A percentile compares a stretch with the other conserved stretches of the same genome.
Evolutionary conservation across 352 stramenopile genomes (phyloP).

Genomic region (Pythium periplocum): DNA sequence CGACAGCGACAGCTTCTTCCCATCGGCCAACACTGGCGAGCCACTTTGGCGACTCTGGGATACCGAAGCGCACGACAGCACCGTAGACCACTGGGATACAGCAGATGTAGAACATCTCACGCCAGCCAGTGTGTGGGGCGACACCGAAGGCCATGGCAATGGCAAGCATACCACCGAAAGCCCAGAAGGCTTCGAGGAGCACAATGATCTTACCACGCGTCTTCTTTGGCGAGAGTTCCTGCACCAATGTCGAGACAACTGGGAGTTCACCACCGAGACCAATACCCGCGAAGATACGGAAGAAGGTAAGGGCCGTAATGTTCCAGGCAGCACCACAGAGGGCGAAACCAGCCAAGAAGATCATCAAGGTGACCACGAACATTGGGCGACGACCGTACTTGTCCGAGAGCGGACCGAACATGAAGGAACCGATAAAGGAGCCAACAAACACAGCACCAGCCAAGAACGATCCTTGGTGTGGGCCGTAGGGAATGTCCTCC

Average conservation of each 20-base stretch:
- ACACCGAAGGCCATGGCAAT: constrained; percentile 44
- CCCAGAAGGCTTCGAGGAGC: constrained; percentile 63
- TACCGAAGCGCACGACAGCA: constrained; percentile 37
- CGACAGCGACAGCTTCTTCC: constrained; percentile 50
- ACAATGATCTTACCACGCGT: constrained; percentile 60
- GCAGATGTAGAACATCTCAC: constrained; percentile 50
- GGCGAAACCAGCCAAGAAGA: constrained; percentile 46
- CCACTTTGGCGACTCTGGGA: constrained; percentile 73
- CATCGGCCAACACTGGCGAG: constrained; percentile 58
- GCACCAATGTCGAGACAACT: constrained; percentile 50
- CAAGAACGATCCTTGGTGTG: constrained; percentile 34
- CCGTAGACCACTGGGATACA: constrained; percentile 48
- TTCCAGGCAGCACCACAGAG: constrained; percentile 46
- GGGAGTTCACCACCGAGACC: constrained; percentile 58
- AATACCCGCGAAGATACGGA: constrained; percentile 59
- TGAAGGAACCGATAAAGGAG: constrained; percentile 56
- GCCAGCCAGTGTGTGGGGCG: constrained; percentile 48
- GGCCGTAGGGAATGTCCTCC: constrained; percentile 37
- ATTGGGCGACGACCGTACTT: constrained; percentile 58
- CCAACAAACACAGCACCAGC: constrained; percentile 52
- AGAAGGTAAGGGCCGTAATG: constrained; percentile 45
- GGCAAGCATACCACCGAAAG: constrained; percentile 51
- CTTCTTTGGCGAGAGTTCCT: constrained; percentile 52
- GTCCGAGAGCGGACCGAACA: constrained; percentile 53
- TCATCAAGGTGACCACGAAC: constrained; percentile 62